phyloP scores from a whole-genome alignment of 2,329 filamentous ascomycete species.

The Xylariaceae sp. region DNA sequence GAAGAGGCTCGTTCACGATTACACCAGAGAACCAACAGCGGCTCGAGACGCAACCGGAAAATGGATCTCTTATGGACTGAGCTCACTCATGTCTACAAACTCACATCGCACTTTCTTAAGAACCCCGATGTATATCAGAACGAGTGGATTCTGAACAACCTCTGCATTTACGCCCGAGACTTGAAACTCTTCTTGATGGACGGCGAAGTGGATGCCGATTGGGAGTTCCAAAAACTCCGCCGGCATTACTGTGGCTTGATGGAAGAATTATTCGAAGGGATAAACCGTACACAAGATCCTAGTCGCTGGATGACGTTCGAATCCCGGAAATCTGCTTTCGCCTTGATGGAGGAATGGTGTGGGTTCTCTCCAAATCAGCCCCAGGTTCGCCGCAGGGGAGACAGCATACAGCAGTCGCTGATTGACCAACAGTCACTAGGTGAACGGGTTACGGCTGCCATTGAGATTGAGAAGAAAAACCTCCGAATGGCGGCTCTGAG shows the following conservation, averaged over 20 bases:
- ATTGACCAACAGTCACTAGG: constrained; percentile 72
- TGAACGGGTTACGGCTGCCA: constrained; percentile 77
- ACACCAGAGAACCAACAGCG: constrained; percentile 81
- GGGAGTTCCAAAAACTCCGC: constrained; percentile 85
- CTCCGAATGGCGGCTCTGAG: constrained; percentile 84
- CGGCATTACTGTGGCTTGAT: constrained; percentile 92
- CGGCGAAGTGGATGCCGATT: constrained; percentile 87
- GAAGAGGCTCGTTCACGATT: constrained; percentile 82
- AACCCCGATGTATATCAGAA: constrained; percentile 74
- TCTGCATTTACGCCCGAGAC: constrained; percentile 86
- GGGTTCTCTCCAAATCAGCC: constrained; percentile 88
- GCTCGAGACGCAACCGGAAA: constrained; percentile 71
- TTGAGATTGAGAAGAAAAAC: constrained; percentile 96
- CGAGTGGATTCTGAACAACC: constrained; percentile 84
- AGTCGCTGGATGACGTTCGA: constrained; percentile 97
- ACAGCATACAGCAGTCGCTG: constrained; percentile 79
- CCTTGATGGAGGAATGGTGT: constrained; percentile 98
- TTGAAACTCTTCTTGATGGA: constrained; percentile 93
- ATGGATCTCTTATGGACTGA: constrained; percentile 87
- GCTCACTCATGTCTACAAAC: constrained; percentile 91
- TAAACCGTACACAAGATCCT: constrained; percentile 78
- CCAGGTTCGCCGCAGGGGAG: constrained; percentile 75
- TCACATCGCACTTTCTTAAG: constrained; percentile 84
- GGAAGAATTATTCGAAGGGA: constrained; percentile 87
- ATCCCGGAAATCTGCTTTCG: constrained; percentile 88